phyloP scores from a whole-genome alignment of 2,329 filamentous ascomycete species.

The Macrophomina pseudophaseolina region DNA sequence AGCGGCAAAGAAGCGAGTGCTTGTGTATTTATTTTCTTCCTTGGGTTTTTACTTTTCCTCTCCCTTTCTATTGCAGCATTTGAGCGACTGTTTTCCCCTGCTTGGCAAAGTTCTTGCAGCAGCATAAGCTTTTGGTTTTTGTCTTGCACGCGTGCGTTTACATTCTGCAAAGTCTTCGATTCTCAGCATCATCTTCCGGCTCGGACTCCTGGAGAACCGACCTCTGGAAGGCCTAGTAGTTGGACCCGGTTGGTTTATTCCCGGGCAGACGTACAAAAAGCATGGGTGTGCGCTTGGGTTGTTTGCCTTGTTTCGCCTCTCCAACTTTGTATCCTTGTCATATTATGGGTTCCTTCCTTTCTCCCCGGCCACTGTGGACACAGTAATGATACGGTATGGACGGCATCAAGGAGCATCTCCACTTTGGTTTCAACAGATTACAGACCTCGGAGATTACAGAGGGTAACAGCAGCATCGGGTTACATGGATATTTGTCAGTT shows the following conservation, averaged over 20 bases:
- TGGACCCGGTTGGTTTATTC: constrained; percentile 5
- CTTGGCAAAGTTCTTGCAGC: constrained; percentile 5
- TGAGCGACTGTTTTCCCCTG: constrained; percentile 21
- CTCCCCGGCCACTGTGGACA: neutral
- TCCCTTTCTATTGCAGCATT: constrained; percentile 20
- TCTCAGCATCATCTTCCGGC: constrained; percentile 17
- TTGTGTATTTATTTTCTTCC: constrained; percentile 23
- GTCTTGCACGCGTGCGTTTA: neutral
- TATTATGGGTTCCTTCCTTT: constrained; percentile 13
- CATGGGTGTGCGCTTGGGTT: constrained; percentile 13
- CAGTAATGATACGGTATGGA: constrained; percentile 13
- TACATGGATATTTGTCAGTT: constrained; percentile 18
- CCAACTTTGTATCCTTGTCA: constrained; percentile 10
- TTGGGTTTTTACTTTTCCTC: constrained; percentile 7
- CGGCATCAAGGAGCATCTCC: neutral
- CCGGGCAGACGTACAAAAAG: constrained; percentile 9
- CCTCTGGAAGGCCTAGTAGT: constrained; percentile 4
- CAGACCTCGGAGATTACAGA: neutral
- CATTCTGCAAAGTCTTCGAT: constrained; percentile 1
- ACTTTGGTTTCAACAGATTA: neutral
- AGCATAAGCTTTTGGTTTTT: constrained; percentile 17
- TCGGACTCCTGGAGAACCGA: neutral
- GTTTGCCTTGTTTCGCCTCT: constrained; percentile 16
- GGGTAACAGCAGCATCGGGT: constrained; percentile 7
- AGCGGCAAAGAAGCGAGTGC: constrained; percentile 17